These are phyloP conservation scores for Aphanomyces cochlioides DNA, from an alignment of 352 stramenopile species.

Conservation along the genomic window DNA sequence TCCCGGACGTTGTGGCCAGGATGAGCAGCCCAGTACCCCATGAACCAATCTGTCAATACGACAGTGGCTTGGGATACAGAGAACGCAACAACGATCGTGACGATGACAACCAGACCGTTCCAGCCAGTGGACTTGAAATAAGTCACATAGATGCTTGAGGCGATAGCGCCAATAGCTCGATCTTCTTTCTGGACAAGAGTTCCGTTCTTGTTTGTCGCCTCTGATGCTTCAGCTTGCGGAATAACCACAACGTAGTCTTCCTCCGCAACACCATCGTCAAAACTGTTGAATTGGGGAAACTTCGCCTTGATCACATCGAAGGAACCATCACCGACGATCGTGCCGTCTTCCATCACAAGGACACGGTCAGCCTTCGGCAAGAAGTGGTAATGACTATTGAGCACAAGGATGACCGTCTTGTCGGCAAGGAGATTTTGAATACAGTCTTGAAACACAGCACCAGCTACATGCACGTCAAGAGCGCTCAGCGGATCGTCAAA, in stretches of 20 bases:
- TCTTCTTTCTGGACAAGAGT: constrained; percentile 21
- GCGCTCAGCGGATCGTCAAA: constrained; percentile 95
- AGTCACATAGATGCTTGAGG: constrained; percentile 11
- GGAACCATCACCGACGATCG: constrained; percentile 59
- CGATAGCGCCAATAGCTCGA: constrained; percentile 18
- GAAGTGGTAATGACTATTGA: constrained; percentile 49
- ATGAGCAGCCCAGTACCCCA: constrained; percentile 21
- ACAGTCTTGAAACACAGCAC: constrained; percentile 91
- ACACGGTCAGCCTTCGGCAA: constrained; percentile 41
- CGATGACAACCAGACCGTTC: constrained; percentile 12
- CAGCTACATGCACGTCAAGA: constrained; percentile 95
- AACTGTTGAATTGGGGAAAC: constrained; percentile 35
- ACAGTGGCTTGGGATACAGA: constrained; percentile 11
- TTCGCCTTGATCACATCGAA: constrained; percentile 38
- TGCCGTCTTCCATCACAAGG: constrained; percentile 39
- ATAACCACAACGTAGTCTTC: neutral
- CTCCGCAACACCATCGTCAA: neutral
- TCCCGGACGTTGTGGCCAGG: neutral
- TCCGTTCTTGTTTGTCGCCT: neutral
- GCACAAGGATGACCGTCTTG: constrained; percentile 49
- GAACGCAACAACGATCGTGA: constrained; percentile 17
- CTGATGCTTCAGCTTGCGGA: neutral
- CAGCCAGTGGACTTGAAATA: constrained; percentile 23
- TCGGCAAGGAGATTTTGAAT: constrained; percentile 80
- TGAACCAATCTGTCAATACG: constrained; percentile 29